phyloP scores from a whole-genome alignment of 2,329 filamentous ascomycete species.

The Pseudocercospora eumusae region DNA sequence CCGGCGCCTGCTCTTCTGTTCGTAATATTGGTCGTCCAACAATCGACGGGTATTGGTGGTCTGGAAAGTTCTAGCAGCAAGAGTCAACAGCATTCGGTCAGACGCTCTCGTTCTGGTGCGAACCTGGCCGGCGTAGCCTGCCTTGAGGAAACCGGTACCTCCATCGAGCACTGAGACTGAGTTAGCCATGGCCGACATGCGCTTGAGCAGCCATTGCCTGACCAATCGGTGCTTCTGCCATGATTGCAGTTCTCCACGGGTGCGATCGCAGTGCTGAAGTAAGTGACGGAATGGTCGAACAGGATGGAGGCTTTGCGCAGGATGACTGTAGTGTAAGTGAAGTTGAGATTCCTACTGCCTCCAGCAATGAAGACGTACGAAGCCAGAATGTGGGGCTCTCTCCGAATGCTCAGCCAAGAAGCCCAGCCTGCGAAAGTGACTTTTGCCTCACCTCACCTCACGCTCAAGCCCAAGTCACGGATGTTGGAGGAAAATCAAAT shows the following conservation, averaged over 20 bases:
- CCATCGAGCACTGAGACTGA: slow-evolving; percentile 83
- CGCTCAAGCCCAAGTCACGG: background rate
- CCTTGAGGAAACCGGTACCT: slow-evolving; percentile 99
- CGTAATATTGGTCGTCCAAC: slow-evolving; percentile 96
- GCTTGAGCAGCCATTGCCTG: slow-evolving; percentile 26
- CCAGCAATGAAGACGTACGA: background rate
- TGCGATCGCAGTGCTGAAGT: background rate
- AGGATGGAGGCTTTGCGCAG: background rate
- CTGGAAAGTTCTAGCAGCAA: slow-evolving; percentile 80
- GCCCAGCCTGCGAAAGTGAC: background rate
- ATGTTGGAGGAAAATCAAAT: background rate
- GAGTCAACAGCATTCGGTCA: slow-evolving; percentile 4
- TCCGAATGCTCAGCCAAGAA: slow-evolving; percentile 6
- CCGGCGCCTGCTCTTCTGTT: slow-evolving; percentile 78
- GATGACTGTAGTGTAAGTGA: background rate
- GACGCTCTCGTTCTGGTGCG: slow-evolving; percentile 30
- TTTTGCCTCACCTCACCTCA: background rate
- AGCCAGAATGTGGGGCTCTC: slow-evolving; percentile 3
- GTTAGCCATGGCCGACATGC: slow-evolving; percentile 26
- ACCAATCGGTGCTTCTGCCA: slow-evolving; percentile 56
- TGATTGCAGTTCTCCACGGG: slow-evolving; percentile 33
- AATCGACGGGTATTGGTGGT: slow-evolving; percentile 97
- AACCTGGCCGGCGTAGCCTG: slow-evolving; percentile 92
- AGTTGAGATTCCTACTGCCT: slow-evolving; percentile 18
- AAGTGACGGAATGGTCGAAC: background rate